Evolutionary conservation across 1,139 yeast genomes (phyloP).

Genomic region (Saccharomycopsis crataegensis): DNA sequence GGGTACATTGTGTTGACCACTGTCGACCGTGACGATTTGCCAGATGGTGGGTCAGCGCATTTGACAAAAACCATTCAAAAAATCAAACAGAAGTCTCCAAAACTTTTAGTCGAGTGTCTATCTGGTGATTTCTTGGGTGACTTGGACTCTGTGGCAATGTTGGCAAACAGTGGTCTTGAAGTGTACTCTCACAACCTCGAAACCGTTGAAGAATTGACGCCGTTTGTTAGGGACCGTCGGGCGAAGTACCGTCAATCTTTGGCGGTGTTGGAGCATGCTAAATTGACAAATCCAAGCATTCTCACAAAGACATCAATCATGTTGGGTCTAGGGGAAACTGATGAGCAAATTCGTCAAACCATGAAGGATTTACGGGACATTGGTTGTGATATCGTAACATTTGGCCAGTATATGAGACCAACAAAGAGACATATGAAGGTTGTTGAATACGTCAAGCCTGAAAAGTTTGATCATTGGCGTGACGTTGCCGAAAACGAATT

Average conservation of each 20-base stretch:
- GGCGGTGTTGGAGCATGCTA: slow-evolving; percentile 71
- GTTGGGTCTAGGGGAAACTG: slow-evolving; percentile 97
- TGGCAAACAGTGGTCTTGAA: slow-evolving; percentile 85
- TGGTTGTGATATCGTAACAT: slow-evolving; percentile 89
- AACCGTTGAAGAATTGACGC: slow-evolving; percentile 92
- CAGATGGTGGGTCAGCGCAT: slow-evolving; percentile 92
- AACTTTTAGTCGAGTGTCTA: slow-evolving; percentile 84
- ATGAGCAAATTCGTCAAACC: slow-evolving; percentile 76
- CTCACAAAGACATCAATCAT: slow-evolving; percentile 91
- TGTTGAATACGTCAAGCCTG: slow-evolving; percentile 92
- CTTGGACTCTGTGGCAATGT: slow-evolving; percentile 64
- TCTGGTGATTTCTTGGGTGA: slow-evolving; percentile 96
- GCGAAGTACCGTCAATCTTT: slow-evolving; percentile 92
- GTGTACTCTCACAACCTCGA: slow-evolving; percentile 97
- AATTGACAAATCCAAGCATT: slow-evolving; percentile 62
- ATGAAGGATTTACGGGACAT: slow-evolving; percentile 66
- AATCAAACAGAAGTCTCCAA: slow-evolving; percentile 85
- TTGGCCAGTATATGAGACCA: slow-evolving; percentile 99
- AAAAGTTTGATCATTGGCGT: slow-evolving; percentile 90
- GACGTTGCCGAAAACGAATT: slow-evolving; percentile 67
- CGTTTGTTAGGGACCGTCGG: slow-evolving; percentile 91
- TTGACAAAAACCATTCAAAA: slow-evolving; percentile 78
- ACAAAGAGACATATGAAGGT: slow-evolving; percentile 98
- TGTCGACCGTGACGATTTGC: slow-evolving; percentile 92
- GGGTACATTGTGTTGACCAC: slow-evolving; percentile 97